Conservation (phyloP, 305 asterid species). For the Fraxinus greggii region DNA sequence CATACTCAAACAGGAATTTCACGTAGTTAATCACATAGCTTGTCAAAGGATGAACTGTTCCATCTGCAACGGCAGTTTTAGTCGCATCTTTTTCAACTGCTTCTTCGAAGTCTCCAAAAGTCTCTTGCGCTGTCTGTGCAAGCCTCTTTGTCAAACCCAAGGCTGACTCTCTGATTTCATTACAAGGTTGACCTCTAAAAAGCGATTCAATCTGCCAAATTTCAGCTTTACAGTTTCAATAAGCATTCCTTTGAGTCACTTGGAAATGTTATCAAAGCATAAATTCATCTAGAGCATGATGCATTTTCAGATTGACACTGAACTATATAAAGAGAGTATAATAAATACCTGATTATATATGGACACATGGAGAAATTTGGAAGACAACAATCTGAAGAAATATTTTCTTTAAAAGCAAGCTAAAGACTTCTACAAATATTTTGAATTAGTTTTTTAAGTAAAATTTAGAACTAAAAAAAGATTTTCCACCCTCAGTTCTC, state of each 20-base stretch:
- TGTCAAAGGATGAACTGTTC: conserved; percentile 96
- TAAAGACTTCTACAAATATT: conserved; percentile 14
- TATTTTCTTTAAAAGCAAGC: not conserved
- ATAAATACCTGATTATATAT: not conserved
- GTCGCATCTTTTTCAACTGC: conserved; percentile 99
- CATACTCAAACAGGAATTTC: conserved; percentile 96
- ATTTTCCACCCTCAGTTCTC: conserved; percentile 2
- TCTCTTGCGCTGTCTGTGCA: conserved; percentile 94
- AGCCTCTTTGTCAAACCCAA: conserved; percentile 90
- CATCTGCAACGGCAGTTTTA: conserved; percentile 94
- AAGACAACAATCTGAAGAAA: conserved; percentile 6
- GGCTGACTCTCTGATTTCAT: conserved; percentile 82
- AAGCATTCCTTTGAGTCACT: conserved; percentile 3
- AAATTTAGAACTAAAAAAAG: conserved; percentile 12
- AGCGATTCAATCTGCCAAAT: conserved; percentile 70
- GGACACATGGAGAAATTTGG: conserved; percentile 3
- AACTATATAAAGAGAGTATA: conserved; percentile 10
- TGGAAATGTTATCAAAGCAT: conserved; percentile 11
- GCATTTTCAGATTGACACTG: not conserved
- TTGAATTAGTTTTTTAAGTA: not conserved
- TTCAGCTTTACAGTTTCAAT: conserved; percentile 14
- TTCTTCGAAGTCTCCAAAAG: conserved; percentile 96
- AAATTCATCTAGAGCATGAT: conserved; percentile 18
- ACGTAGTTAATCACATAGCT: conserved; percentile 98
- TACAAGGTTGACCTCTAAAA: conserved; percentile 85